phyloP scores from a whole-genome alignment of 305 asterid species.

The Fraxinus sp. region DNA sequence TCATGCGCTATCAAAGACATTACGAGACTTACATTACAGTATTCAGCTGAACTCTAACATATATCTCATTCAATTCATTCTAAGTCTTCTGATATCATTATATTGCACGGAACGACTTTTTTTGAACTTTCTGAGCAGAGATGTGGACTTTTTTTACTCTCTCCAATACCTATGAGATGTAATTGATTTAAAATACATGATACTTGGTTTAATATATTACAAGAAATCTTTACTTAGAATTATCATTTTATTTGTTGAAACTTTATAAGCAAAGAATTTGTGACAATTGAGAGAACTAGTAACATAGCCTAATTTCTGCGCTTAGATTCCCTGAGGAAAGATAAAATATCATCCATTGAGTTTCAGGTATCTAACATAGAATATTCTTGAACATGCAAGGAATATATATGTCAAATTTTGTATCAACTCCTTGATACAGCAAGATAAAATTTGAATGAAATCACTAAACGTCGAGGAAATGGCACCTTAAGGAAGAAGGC shows the following conservation, averaged over 20 bases:
- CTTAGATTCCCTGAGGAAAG: slow-evolving; percentile 3
- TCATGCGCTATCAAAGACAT: neutral
- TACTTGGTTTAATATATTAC: neutral
- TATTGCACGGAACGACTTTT: neutral
- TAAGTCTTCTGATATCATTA: neutral
- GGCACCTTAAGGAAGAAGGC: neutral
- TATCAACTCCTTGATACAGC: neutral
- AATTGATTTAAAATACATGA: neutral
- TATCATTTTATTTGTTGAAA: neutral
- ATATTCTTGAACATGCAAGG: neutral
- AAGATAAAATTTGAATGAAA: neutral
- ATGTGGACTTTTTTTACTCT: neutral
- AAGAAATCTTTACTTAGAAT: neutral
- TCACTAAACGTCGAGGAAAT: neutral
- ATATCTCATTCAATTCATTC: neutral
- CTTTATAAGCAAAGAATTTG: neutral
- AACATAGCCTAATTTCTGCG: neutral
- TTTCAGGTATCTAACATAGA: neutral
- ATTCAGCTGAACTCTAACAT: neutral
- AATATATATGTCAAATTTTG: neutral
- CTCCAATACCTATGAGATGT: neutral
- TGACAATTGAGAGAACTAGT: neutral
- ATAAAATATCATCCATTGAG: neutral
- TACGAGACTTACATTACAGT: neutral
- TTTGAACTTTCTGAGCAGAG: neutral